Evolutionary conservation across 805 yeast genomes (phyloP).

Genomic region (Lachancea sp.): DNA sequence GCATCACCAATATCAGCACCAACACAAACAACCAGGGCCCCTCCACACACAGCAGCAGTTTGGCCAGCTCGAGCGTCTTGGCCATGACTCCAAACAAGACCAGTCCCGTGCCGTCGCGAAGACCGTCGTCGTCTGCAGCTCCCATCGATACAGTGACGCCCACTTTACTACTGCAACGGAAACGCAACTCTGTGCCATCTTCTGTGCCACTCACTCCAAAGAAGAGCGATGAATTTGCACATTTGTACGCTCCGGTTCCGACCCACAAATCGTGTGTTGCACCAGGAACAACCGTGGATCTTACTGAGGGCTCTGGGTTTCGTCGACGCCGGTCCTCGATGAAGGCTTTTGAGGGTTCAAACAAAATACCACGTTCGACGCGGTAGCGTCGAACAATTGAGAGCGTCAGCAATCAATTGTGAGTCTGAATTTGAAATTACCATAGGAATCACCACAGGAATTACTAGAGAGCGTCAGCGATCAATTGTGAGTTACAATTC

Average conservation of each 20-base stretch:
- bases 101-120: slow-evolving; percentile 5
- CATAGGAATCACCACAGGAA: too few relatives aligned
- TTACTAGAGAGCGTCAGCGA: too few relatives aligned
- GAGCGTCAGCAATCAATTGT: too few relatives aligned
- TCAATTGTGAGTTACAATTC: too few relatives aligned
- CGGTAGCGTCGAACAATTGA: too few relatives aligned
- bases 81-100: slow-evolving; percentile 1
- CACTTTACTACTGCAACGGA: slow-evolving; percentile 9
- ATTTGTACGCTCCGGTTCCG: slow-evolving; percentile 2
- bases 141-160: slow-evolving; percentile 12
- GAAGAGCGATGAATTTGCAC: slow-evolving; percentile 5
- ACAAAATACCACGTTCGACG: slow-evolving; percentile 6
- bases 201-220: slow-evolving; percentile 1
- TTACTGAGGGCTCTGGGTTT: slow-evolving; percentile 5
- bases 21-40: too few relatives aligned
- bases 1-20: neutral
- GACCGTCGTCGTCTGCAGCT: slow-evolving; percentile 7
- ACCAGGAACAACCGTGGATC: neutral
- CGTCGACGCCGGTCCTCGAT: slow-evolving; percentile 11
- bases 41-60: neutral
- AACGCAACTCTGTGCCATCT: slow-evolving; percentile 10
- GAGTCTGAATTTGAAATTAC: too few relatives aligned
- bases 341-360: slow-evolving; percentile 7
- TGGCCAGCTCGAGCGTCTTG: neutral
- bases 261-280: neutral